phyloP scores from a whole-genome alignment of 805 yeast species.

The Candida maesae region DNA sequence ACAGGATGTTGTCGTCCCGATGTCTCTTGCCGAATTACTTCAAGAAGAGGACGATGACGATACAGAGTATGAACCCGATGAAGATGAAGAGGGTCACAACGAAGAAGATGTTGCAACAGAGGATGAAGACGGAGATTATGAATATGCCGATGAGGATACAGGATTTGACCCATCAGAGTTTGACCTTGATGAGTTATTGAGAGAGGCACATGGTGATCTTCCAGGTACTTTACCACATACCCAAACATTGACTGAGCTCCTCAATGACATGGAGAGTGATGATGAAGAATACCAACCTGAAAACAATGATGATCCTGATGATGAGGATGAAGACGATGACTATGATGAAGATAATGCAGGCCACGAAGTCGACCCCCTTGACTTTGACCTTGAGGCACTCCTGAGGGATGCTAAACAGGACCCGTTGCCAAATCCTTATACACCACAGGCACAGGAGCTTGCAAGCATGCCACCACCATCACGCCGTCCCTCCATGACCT shows the following conservation, averaged over 20 bases:
- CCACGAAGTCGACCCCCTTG: constrained; percentile 2
- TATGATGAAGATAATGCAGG: constrained; percentile 8
- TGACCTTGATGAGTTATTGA: not conserved
- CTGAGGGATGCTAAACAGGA: constrained; percentile 9
- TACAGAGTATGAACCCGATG: constrained; percentile 14
- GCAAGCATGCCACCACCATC: not conserved
- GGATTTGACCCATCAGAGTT: constrained; percentile 1
- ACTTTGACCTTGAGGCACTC: constrained; percentile 9
- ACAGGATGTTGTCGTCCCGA: constrained; percentile 3
- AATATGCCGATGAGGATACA: constrained; percentile 5
- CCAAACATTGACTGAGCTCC: constrained; percentile 3
- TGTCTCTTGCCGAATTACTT: constrained; percentile 1
- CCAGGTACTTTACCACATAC: not conserved
- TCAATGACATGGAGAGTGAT: constrained; percentile 10
- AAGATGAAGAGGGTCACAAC: constrained; percentile 3
- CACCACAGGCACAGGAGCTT: constrained; percentile 8
- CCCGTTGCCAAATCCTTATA: constrained; percentile 11
- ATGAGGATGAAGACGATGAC: constrained; percentile 8
- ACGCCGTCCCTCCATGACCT: not conserved
- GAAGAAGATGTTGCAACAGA: constrained; percentile 2
- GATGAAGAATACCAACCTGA: constrained; percentile 12
- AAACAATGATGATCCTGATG: constrained; percentile 8
- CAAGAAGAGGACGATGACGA: constrained; percentile 8
- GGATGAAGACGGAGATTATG: not conserved
- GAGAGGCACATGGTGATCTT: not conserved